phyloP scores from a whole-genome alignment of 2,329 filamentous ascomycete species.

The Hypoxylon sp. region DNA sequence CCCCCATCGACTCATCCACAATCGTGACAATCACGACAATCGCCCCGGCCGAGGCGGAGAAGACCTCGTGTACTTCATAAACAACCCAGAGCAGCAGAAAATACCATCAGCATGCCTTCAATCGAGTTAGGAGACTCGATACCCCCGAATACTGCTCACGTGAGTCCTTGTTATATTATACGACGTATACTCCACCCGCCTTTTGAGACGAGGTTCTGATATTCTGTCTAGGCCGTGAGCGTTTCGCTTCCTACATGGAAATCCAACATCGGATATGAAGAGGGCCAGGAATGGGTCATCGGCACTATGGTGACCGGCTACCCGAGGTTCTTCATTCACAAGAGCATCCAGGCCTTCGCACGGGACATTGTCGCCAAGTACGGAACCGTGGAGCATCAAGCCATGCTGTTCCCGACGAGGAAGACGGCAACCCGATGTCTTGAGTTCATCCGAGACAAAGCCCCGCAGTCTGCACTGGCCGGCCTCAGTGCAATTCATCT shows the following conservation, averaged over 20 bases:
- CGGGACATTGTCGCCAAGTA: constrained; percentile 75
- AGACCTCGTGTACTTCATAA: background rate
- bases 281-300: constrained; percentile 90
- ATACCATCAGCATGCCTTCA: constrained; percentile 59
- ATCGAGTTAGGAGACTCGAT: constrained; percentile 78
- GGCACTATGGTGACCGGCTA: constrained; percentile 91
- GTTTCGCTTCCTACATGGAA: constrained; percentile 96
- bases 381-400: constrained; percentile 74
- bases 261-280: constrained; percentile 92
- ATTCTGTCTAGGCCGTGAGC: constrained; percentile 81
- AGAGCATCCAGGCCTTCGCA: constrained; percentile 81
- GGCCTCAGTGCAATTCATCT: constrained; percentile 74
- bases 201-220: constrained; percentile 7
- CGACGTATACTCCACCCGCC: constrained; percentile 1
- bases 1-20: background rate
- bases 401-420: constrained; percentile 86
- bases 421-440: constrained; percentile 79
- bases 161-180: constrained; percentile 65
- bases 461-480: constrained; percentile 64
- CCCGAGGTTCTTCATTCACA: constrained; percentile 95
- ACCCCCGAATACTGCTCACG: constrained; percentile 83
- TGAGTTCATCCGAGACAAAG: constrained; percentile 77
- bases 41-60: background rate
- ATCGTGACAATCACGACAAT: background rate
- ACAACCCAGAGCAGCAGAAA: background rate